A percentile compares a stretch with the other conserved stretches of the same genome.
Conservation (phyloP, 441 rosid species). For the Melastoma candidum region DNA sequence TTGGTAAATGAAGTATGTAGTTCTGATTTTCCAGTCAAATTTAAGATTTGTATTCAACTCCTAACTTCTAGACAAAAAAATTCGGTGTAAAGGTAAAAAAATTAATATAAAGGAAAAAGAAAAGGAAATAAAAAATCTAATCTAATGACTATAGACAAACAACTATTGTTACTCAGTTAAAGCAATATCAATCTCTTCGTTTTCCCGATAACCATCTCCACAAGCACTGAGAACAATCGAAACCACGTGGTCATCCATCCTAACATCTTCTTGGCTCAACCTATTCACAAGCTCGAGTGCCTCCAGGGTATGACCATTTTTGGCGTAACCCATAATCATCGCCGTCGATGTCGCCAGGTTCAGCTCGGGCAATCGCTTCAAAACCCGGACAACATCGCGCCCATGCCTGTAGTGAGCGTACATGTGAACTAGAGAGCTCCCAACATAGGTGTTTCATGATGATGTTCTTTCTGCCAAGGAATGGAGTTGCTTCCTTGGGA, state of each 20-base stretch:
- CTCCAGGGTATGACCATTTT: slow-evolving; percentile 59
- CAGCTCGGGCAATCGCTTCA: slow-evolving; percentile 61
- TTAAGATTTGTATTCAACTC: too few relatives aligned
- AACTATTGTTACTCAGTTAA: too few relatives aligned
- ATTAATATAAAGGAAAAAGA: too few relatives aligned
- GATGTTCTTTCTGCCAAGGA: slow-evolving; percentile 59
- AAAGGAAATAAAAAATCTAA: too few relatives aligned
- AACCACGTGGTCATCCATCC: slow-evolving; percentile 57
- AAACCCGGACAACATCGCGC: slow-evolving; percentile 59
- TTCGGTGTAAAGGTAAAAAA: too few relatives aligned
- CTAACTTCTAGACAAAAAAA: too few relatives aligned
- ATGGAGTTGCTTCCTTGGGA: slow-evolving; percentile 56
- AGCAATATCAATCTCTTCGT: neutral
- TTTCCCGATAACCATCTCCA: too few relatives aligned
- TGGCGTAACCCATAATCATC: slow-evolving; percentile 71
- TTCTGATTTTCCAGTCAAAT: too few relatives aligned
- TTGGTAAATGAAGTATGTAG: too few relatives aligned
- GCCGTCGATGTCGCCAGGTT: slow-evolving; percentile 70
- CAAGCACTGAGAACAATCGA: slow-evolving; percentile 32
- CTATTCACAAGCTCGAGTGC: slow-evolving; percentile 75
- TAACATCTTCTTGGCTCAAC: slow-evolving; percentile 65
- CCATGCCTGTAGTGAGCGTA: slow-evolving; percentile 69
- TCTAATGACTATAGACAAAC: too few relatives aligned
- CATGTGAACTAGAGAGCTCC: slow-evolving; percentile 73
- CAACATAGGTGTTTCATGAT: slow-evolving; percentile 56